Percentiles rank a stretch among this genome's conserved stretches.
phyloP scores from a whole-genome alignment of 164 flowering plant species.

The grape (Vitis vinifera) region DNA sequence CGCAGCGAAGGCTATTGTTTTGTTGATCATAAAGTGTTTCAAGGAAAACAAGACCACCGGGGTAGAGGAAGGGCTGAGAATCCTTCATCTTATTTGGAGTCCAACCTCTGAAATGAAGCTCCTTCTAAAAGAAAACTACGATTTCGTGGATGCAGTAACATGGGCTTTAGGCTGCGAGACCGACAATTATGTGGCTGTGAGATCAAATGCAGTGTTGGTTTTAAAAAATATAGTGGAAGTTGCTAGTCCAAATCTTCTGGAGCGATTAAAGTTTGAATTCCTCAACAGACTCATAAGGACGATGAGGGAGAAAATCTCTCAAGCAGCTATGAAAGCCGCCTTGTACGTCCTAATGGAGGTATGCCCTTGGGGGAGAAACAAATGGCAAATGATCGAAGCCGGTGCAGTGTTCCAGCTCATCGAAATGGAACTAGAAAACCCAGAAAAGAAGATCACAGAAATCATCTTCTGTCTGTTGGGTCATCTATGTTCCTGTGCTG shows the following conservation, averaged over 20 bases:
- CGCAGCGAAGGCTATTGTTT: constrained; percentile 22
- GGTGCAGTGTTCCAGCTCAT: constrained; percentile 53
- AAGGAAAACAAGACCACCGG: constrained; percentile 16
- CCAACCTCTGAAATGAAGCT: constrained; percentile 13
- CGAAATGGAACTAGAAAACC: constrained; percentile 46
- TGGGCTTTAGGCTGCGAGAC: constrained; percentile 26
- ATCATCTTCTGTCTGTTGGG: constrained; percentile 35
- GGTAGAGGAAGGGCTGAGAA: constrained; percentile 27
- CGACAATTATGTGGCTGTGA: constrained; percentile 8
- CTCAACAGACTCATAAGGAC: constrained; percentile 32
- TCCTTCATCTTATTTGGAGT: constrained; percentile 28
- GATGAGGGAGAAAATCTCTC: constrained; percentile 25
- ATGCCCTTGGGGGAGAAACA: constrained; percentile 49
- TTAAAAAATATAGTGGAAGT: constrained; percentile 36
- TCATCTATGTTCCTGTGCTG: constrained; percentile 45
- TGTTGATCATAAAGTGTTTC: constrained; percentile 22
- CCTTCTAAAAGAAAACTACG: constrained; percentile 9
- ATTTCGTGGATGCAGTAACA: constrained; percentile 28
- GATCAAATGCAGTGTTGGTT: constrained; percentile 31
- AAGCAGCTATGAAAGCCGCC: constrained; percentile 33
- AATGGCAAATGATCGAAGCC: constrained; percentile 43
- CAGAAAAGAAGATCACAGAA: constrained; percentile 39
- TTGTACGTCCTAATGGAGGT: constrained; percentile 38
- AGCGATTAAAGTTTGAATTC: constrained; percentile 38
- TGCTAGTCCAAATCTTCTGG: constrained; percentile 19